Evolutionary conservation across 345 rosid species (phyloP).

Genomic region (Pistacia atlantica): DNA sequence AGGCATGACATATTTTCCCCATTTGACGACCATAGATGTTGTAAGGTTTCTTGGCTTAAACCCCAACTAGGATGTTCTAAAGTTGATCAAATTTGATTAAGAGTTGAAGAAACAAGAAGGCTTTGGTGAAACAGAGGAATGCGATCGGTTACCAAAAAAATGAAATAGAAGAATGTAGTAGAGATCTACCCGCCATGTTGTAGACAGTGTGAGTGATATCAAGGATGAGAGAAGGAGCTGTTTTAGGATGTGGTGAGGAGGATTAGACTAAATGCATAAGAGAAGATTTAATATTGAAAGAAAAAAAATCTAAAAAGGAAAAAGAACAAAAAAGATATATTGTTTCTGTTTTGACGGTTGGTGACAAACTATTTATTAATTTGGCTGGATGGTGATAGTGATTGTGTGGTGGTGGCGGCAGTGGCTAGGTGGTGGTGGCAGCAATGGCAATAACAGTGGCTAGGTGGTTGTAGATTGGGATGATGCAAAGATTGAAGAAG

Average conservation of each 20-base stretch:
- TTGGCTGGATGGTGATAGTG: too few species aligned
- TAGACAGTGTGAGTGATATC: not conserved
- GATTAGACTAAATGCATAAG: not conserved
- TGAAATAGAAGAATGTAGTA: not conserved
- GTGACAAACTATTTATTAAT: not conserved
- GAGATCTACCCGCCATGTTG: slow-evolving; percentile 42
- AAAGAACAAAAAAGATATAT: too few species aligned
- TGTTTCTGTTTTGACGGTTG: slow-evolving; percentile 9
- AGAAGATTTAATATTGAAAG: not conserved
- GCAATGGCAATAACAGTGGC: too few species aligned
- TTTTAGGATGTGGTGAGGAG: not conserved
- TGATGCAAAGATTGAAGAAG: too few species aligned
- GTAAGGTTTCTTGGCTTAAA: slow-evolving; percentile 10
- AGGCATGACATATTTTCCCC: slow-evolving; percentile 12
- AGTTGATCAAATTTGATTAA: slow-evolving; percentile 21
- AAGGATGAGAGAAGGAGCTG: not conserved
- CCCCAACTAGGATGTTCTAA: slow-evolving; percentile 31
- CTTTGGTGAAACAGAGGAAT: slow-evolving; percentile 25
- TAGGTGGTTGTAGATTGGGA: too few species aligned
- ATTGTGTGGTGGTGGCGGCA: too few species aligned
- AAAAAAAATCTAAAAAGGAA: too few species aligned
- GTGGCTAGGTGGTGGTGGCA: too few species aligned
- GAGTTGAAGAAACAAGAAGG: slow-evolving; percentile 20
- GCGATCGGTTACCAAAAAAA: not conserved
- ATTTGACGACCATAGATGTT: slow-evolving; percentile 15